Evolutionary conservation across 495 filamentous ascomycete species (phyloP), one percentile per base, ranked within the genome.

Genomic region (Pseudoneurospora amorphoporcata): DNA sequence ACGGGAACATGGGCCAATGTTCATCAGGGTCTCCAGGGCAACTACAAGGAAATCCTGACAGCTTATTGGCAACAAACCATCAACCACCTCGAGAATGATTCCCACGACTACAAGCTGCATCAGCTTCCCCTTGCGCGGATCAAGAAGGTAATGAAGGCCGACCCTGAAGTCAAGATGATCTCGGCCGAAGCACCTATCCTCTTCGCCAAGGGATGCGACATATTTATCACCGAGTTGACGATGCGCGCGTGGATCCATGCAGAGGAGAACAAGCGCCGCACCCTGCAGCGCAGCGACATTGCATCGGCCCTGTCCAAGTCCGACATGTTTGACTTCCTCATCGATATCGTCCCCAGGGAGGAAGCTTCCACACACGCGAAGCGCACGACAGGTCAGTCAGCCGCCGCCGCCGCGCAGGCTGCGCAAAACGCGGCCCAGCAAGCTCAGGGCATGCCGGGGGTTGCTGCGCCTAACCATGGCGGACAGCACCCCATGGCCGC

Each of bases 201-300:
- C 17, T 99, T 99, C 79, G 95, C 95, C 68, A 99, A 99, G 84
- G 95, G 96, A 47, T 99, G 95, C 83, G 95, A 99, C 80, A 98
- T 99, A 77, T 99, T 99, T 84, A 99, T 99, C 78, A 99, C 95
- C 4, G 95, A 99, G 81, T 86, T 99, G 65, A 98, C 95, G 1
- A 99, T 99, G 95, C 93, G 95, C 69, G 95, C 95, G n/a, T 99
- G 95, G 95, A 98, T 99, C 37, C 95, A 98, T 77, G 95, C 95
- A 5, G 95, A 99, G 79, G 95, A 99, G 81, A 99, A 99, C 86
- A 99, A 99, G 85, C 88, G 95, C 16, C 90, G 95, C 14, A 99
- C 95, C 2, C 86, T 99, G 41, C 95, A 99, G 82, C 90, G 95
- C 61, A 96, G 93, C 68, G 95, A 99, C 78, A 99, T 99, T 80